Evolutionary conservation across 441 rosid genomes (phyloP), one percentile per base, ranked within the genome.

Genomic region (Manihot esculenta): DNA sequence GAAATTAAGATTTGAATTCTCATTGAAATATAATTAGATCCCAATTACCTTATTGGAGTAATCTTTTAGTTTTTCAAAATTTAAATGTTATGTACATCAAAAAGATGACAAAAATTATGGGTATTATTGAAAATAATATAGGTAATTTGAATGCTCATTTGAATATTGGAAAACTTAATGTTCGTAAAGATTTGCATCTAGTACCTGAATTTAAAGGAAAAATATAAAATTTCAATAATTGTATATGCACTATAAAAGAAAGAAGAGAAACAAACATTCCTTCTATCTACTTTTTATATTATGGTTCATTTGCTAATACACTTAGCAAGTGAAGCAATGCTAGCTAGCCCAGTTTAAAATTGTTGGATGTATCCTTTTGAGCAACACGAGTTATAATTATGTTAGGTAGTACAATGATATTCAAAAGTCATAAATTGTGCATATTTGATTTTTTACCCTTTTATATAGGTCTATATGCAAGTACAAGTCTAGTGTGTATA

Each of bases 351-450:
- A 18, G 58, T 55, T 2, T 53, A 55, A 20, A 55, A 54, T 41
- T 53, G 21, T 14, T 68, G 53, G 72, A 68, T 68, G 72, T 68
- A 27, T 21, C 62, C 64, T 1, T 38, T 33, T 55, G 72, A 66
- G 70, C 12, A 71, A 27, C 53, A 56, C 42, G 51, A 33, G 8
- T 10, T 17, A 7, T 4, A 17, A n/a, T 2, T 51, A 18, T 18
- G 10, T 51, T 18, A 51, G 7, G 1, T 18, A 1, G 20, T 51
- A 1, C 5, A 12, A 2, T 7, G 6, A 2, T 51, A 51, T 51
- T 2, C 6, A 17, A 10, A 51, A 21, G 20, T 51, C 0, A 51
- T 18, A 7, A 10, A 6, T n/a, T 0, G 10, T 30, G 33, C 23
- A 51, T 4, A 20, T 51, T 51, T 51, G 21, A 51, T 4, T 10